Evolutionary conservation across 2,329 filamentous ascomycete genomes (phyloP), one percentile per base, ranked within the genome.

Genomic region (Lasiodiplodia theobromae): DNA sequence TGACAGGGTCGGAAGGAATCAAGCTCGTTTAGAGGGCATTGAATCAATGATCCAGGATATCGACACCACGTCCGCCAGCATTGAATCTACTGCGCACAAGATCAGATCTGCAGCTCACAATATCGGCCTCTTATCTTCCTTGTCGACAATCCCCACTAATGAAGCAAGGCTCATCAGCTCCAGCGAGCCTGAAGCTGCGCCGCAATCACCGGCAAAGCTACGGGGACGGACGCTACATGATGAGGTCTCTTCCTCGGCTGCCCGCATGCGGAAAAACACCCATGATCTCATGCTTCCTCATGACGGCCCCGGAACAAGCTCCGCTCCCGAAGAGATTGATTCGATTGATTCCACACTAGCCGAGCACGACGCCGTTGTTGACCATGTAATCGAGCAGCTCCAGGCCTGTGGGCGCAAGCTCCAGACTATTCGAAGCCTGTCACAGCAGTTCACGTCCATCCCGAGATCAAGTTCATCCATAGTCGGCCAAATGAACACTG

Each of bases 311-410:
- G 25, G 79, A 82, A 53, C 71, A 82, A 6, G 77, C 77, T 8
- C 69, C 76, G 8, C 74, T 78, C 57, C 63, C 11, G 47, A 34
- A 7, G 16, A 10, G 37, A 56, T 40, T 14, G 51, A 66, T 49
- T 47, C 63, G 4, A 79, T 83, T 47, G 80, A 83, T 66, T 74
- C 74, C 7, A 79, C 82, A 28, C 77, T 83, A 18, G 72, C 78
- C 38, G 81, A 82, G 69, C 80, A 82, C 67, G 71, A 77, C 2
- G 78, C 73, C 16, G 75, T 76, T 6, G 71, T 84, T 10, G 75
- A 80, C 67, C 71, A 72, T 52, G 77, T 83, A 3, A 80, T 84
- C 69, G 74, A 77, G 68, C 80, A 81, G 65, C 74, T 81, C 37
- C 73, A 75, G 23, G 69, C 66, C n/a, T 73, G 71, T 21, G 57